Base-by-base conservation (phyloP, 2,329 filamentous ascomycete genomes). In the Macroventuria anomochaeta region DNA sequence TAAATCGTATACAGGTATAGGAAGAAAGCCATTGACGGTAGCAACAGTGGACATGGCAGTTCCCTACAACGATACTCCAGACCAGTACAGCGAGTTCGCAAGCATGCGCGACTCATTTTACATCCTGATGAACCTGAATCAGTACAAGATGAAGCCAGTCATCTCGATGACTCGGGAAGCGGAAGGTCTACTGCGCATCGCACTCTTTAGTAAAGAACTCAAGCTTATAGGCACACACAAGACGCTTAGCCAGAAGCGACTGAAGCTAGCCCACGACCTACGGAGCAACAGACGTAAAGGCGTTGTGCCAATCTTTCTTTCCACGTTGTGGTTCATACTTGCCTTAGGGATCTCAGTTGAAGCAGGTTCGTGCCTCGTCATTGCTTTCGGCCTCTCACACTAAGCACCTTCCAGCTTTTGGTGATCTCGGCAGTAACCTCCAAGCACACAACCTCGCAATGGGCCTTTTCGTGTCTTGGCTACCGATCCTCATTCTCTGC, bases 391-490 rank as follows among this genome's bases (percentile, higher is more conserved):
- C 10, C 8, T 20, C 15, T 7, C 6, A 4, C 1, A 25, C 38
- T 49, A 12, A 49, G 5, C 1, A 5, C 17, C 68, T 40, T 15
- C 26, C 41, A 56, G 67, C 72, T 3, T 75, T 74, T 25, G 63
- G 63, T 3, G 57, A 62, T 6, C 28, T 75, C 5, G 77, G 76
- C 2, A 62, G 68, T 11, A 75, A 76, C 33, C 62, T 72, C 3
- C 74, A 72, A 5, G 75, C 76, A 1, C 77, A 79, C 46, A 74
- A 76, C 43, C 69, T 80, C 1, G 72, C 76, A 2, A 61, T 80
- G 4, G 77, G 77, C 2, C 50, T 77, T 3, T 55, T 79, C n/a
- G 59, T 79, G 10, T 67, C 72, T 7, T 80, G 76, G 77, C 60
- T 80, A 2, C 77, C 77, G 2, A 64, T 79, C 7, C 59, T 79